Evolutionary conservation across 139 green algal species (phyloP), one percentile per base, ranked within the genome.

Genomic region (Tetradesmus obliquus): DNA sequence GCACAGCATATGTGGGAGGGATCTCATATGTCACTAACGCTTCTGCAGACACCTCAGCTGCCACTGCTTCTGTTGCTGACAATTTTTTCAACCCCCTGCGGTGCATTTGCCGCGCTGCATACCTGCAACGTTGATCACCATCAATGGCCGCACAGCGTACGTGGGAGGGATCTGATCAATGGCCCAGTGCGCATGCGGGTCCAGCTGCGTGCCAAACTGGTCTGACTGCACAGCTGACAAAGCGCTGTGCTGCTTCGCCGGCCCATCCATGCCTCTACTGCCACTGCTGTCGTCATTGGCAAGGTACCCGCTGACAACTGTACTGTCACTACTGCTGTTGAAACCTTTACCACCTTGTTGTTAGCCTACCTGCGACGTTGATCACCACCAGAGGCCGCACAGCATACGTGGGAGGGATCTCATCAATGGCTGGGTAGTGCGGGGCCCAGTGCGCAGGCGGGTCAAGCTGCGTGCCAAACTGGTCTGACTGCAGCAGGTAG

Each of bases 351-450:
- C 0, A 45, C 32, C 32, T 45, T 45, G 0, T 45, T 45, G 32
- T 45, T 45, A 45, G 32, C 60, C 19, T 19, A 71, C 60, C 60
- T 71, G 84, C 62, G n/a, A 89, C 69, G 20, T 13, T 76, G 12
- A 89, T 89, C n/a, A 89, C 84, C 32, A 89, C 84, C 24, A 89
- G 84, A 0, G 84, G 84, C 62, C 84, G 60, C 32, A 89, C 84
- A 20, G 84, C 84, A 81, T 82, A 89, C 62, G 84, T 82, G 17
- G 84, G n/a, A 20, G 84, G 84, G 12, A 89, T 32, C 60, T 89
- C 84, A 60, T 89, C 84, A 10, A 89, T 89, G 7, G 84, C 84
- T 17, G 84, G 62, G 62, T 82, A 89, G 32, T 60, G 69, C 7
- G 84, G 84, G 32, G 55, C 17, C 84, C 84, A 89, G 12, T 89